Percentiles rank a stretch among this genome's conserved stretches.
These are phyloP conservation scores for Craterostigma plantagineum DNA, from an alignment of 257 asterid species.

Conservation along the genomic window DNA sequence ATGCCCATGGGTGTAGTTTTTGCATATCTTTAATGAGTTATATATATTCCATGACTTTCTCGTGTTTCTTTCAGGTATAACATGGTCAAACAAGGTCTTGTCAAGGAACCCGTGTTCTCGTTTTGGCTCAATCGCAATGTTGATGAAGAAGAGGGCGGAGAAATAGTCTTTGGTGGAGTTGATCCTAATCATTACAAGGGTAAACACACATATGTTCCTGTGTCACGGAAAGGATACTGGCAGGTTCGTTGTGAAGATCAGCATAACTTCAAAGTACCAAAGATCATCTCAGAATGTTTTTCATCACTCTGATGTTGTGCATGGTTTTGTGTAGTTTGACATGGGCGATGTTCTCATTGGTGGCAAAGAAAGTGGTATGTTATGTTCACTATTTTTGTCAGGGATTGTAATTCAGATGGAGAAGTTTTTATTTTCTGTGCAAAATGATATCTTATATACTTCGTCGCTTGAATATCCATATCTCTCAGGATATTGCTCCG, in stretches of 20 bases:
- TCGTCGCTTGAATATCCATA: no score
- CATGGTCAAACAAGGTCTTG: slow-evolving; percentile 8
- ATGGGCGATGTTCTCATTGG: slow-evolving; percentile 5
- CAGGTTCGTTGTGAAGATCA: slow-evolving; percentile 2
- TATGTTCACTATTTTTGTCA: not conserved
- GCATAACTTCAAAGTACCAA: not conserved
- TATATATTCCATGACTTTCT: not conserved
- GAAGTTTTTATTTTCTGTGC: not conserved
- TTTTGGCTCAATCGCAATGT: slow-evolving; percentile 5
- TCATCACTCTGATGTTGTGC: not conserved
- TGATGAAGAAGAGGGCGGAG: slow-evolving; percentile 5
- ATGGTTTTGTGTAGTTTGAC: slow-evolving; percentile 4
- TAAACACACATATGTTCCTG: slow-evolving; percentile 5
- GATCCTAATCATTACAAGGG: slow-evolving; percentile 8
- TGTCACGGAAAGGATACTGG: slow-evolving; percentile 5
- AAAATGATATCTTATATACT: not conserved
- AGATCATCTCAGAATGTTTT: not conserved
- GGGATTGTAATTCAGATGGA: no score
- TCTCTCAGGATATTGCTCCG: not conserved
- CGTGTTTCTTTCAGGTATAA: slow-evolving; percentile 4
- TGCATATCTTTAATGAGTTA: not conserved
- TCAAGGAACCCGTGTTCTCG: slow-evolving; percentile 5
- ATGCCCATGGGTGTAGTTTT: not conserved
- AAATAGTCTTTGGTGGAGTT: slow-evolving; percentile 8
- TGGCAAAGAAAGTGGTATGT: not conserved